Evolutionary conservation across 2,329 filamentous ascomycete species (phyloP).

Genomic region (Reticulascus tulasneorum): DNA sequence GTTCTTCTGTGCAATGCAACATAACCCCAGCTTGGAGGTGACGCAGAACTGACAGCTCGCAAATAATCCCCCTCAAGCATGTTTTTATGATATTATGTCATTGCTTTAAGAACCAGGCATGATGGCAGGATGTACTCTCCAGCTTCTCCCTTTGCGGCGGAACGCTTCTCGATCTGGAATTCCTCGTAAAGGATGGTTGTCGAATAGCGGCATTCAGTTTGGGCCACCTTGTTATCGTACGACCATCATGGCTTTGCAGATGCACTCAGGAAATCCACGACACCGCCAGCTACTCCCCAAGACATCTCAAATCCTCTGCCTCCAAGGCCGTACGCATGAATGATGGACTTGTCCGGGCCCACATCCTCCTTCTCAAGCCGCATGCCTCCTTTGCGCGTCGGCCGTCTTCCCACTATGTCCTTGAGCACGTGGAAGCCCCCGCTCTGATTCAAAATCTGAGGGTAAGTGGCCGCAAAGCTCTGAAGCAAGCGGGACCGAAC

Average conservation of each 20-base stretch:
- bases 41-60: no score
- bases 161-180: constrained; percentile 81
- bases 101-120: constrained; percentile 69
- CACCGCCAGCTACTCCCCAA: constrained; percentile 54
- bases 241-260: constrained; percentile 74
- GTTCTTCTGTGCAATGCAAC: no score
- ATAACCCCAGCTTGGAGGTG: no score
- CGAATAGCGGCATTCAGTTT: constrained; percentile 70
- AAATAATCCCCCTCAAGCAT: constrained; percentile 62
- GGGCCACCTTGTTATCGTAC: no score
- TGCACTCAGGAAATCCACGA: constrained; percentile 41
- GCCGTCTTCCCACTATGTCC: constrained; percentile 43
- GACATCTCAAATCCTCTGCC: constrained; percentile 60
- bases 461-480: constrained; percentile 29
- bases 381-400: constrained; percentile 43
- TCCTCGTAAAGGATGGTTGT: constrained; percentile 71
- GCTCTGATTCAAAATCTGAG: constrained; percentile 23
- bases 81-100: constrained; percentile 69
- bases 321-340: constrained; percentile 58
- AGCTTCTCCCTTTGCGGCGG: constrained; percentile 75
- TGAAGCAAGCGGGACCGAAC: constrained; percentile 44
- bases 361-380: constrained; percentile 48
- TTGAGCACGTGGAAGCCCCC: constrained; percentile 29
- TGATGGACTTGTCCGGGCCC: constrained; percentile 16
- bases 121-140: constrained; percentile 75